phyloP scores from a whole-genome alignment of 2,329 filamentous ascomycete species.

The Cercospora citrullina region DNA sequence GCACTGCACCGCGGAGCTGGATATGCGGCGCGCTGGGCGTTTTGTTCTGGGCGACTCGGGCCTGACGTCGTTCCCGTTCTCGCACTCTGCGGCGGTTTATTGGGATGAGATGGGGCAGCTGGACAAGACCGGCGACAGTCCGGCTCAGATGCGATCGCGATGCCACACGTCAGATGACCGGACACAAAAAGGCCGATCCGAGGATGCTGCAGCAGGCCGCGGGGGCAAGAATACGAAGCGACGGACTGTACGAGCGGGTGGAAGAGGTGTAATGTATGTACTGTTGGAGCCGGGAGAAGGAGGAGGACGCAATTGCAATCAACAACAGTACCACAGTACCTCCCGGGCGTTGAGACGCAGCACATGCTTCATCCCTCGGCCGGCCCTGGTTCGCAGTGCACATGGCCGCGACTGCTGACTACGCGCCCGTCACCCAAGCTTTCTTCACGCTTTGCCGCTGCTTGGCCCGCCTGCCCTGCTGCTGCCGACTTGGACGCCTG shows the following conservation, averaged over 20 bases:
- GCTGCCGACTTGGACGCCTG: neutral
- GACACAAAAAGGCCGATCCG: neutral
- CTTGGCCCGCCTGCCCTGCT: neutral
- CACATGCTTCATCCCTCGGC: neutral
- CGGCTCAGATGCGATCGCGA: neutral
- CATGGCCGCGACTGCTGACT: neutral
- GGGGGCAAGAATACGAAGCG: neutral
- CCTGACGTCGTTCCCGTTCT: conserved; percentile 6
- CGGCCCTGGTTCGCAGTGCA: neutral
- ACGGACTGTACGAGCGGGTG: neutral
- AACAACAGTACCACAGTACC: neutral
- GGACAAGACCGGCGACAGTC: neutral
- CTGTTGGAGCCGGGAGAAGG: neutral
- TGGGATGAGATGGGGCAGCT: neutral
- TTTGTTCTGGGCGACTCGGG: neutral
- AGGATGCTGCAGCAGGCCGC: neutral
- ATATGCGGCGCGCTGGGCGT: neutral
- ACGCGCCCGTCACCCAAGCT: neutral
- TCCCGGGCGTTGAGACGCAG: neutral
- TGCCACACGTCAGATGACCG: conserved; percentile 1
- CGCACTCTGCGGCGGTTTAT: neutral
- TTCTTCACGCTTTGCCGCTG: neutral
- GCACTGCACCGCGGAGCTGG: neutral
- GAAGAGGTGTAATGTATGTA: neutral
- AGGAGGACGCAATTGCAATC: neutral